phyloP scores from a whole-genome alignment of 495 filamentous ascomycete genomes.

The Penicillium dipodomyicola region DNA sequence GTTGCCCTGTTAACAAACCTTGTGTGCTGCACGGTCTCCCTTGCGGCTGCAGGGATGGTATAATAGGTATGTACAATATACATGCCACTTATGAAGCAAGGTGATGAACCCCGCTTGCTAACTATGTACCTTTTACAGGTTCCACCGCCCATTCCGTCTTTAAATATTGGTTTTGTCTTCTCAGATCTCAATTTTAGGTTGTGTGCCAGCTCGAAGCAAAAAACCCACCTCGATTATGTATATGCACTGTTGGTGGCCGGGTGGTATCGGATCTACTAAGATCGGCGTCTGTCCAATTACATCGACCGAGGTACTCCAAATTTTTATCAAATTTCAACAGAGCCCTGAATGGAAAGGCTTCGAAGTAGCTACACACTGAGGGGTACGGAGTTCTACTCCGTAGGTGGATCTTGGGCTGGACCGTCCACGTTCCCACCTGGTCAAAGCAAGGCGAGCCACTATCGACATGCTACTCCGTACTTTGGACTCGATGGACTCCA shows the following conservation, averaged over 20 bases:
- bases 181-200: neutral
- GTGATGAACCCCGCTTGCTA: neutral
- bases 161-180: neutral
- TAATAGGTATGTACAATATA: neutral
- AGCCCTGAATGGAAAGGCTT: neutral
- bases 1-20: neutral
- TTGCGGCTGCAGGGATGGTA: neutral
- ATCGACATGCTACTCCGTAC: neutral
- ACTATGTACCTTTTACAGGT: neutral
- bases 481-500: neutral
- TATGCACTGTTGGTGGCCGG: neutral
- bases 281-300: neutral
- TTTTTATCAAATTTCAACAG: neutral
- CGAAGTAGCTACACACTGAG: conserved; percentile 6
- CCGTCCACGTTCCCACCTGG: conserved; percentile 8
- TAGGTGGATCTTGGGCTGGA: conserved; percentile 14
- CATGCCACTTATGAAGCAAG: neutral
- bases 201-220: neutral
- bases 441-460: conserved; percentile 6
- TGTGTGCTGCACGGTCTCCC: neutral
- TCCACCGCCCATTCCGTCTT: neutral
- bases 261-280: neutral
- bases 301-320: conserved; percentile 10
- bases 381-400: neutral
- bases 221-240: neutral